These are phyloP conservation scores for Polytrichum formosum DNA, from an alignment of 225 moss, liverwort and hornwort genomes.

Conservation along the genomic window DNA sequence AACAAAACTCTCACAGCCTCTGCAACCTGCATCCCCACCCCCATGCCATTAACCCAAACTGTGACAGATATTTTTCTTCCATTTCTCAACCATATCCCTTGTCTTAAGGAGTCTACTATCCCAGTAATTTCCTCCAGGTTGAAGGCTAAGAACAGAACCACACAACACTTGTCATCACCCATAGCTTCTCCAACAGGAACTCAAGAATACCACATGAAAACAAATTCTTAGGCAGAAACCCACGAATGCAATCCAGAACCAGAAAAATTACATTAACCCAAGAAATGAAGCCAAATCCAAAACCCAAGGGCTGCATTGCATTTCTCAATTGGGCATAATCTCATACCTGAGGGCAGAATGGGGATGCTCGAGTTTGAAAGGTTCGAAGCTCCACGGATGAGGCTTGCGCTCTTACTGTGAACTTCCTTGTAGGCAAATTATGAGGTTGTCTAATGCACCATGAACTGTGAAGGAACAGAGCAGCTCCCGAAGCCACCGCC, in stretches of 20 bases:
- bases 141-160: not conserved
- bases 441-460: not conserved
- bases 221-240: no score
- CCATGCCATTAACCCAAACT: not conserved
- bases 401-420: constrained; percentile 11
- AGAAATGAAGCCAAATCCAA: not conserved
- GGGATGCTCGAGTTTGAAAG: constrained; percentile 27
- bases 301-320: not conserved
- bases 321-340: not conserved
- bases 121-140: not conserved
- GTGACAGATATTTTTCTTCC: not conserved
- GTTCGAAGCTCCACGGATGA: constrained; percentile 15
- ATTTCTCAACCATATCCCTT: not conserved
- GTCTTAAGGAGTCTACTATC: not conserved
- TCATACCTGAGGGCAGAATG: constrained; percentile 51
- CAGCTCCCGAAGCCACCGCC: constrained; percentile 14
- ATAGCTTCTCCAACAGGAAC: not conserved
- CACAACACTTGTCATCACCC: not conserved
- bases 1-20: constrained; percentile 69
- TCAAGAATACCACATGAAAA: not conserved
- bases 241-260: not conserved
- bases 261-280: not conserved
- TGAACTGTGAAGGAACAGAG: not conserved
- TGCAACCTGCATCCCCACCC: constrained; percentile 42
- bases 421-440: not conserved